phyloP scores from a whole-genome alignment of 495 filamentous ascomycete species.

The Daldinia bambusicola region DNA sequence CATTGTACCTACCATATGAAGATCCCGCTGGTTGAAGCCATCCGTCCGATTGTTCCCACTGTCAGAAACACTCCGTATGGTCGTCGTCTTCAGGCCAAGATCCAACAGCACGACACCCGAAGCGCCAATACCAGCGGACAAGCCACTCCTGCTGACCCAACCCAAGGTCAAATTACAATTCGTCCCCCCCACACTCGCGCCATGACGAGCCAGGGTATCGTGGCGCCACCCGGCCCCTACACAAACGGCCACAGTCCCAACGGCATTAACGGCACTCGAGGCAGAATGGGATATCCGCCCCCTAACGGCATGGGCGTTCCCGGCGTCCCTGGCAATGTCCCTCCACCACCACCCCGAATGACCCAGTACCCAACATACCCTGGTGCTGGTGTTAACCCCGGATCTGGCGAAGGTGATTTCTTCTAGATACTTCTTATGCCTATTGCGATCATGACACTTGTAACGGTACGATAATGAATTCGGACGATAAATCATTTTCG shows the following conservation, averaged over 20 bases:
- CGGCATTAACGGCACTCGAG: slow-evolving; percentile 41
- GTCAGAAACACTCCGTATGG: slow-evolving; percentile 93
- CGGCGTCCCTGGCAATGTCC: slow-evolving; percentile 18
- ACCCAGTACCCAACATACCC: slow-evolving; percentile 40
- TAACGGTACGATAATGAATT: slow-evolving; percentile 52
- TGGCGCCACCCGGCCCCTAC: slow-evolving; percentile 39
- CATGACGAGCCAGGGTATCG: slow-evolving; percentile 48
- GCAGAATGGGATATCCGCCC: slow-evolving; percentile 44
- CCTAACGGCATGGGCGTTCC: slow-evolving; percentile 44
- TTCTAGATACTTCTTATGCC: slow-evolving; percentile 40
- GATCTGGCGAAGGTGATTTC: slow-evolving; percentile 43
- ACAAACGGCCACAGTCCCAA: slow-evolving; percentile 37
- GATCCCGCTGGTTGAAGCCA: slow-evolving; percentile 76
- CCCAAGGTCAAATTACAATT: slow-evolving; percentile 55
- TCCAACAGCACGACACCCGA: slow-evolving; percentile 62
- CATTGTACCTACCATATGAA: slow-evolving; percentile 78
- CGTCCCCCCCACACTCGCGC: slow-evolving; percentile 49
- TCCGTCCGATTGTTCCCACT: slow-evolving; percentile 82
- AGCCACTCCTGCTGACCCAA: slow-evolving; percentile 51
- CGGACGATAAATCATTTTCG: slow-evolving; percentile 37
- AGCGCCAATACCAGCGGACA: slow-evolving; percentile 45
- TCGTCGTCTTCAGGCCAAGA: slow-evolving; percentile 89
- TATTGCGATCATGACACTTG: slow-evolving; percentile 33
- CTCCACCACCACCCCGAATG: slow-evolving; percentile 44
- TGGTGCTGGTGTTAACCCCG: slow-evolving; percentile 33